Evolutionary conservation across 148 eudicot species (phyloP), one percentile per base, ranked within the genome.

Genomic region (Camellia sinensis): DNA sequence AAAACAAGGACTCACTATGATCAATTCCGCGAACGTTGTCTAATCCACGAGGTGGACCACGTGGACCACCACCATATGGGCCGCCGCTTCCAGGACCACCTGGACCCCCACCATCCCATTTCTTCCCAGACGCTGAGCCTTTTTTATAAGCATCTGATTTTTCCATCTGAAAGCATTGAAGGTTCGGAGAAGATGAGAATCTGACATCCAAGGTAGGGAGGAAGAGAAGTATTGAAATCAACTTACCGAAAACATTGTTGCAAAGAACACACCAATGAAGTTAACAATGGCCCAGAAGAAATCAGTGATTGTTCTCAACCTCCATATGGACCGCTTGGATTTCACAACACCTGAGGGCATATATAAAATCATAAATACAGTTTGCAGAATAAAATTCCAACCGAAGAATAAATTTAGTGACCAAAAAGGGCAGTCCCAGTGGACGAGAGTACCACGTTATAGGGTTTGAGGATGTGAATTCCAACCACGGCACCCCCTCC

Each of bases 31-130:
- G 82, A 59, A 95, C 93, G 78, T 93, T 93, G 76, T 91, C 89
- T 82, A 95, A 11, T 63, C 99, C 99, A 78, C 98, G 92, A 44
- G 96, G 97, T 29, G 94, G 97, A 63, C 99, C 91, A 60, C 92
- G 95, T 72, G 97, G 97, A 80, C 94, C 98, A 56, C 98, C 93
- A 46, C 94, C 97, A 84, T 86, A 89, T 60, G 98, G 98, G 75
- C 97, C 98, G 75, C 97, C 98, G 14, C 88, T 85, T 83, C 96
- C 98, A 73, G 91, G 91, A 21, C 94, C 98, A 69, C 96, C 96
- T 9, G 96, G 93, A 63, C 97, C 97, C 66, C 99, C 99, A 79
- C 92, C 97, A 71, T 89, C 99, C 99, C 99, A 93, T 89, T 95
- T 95, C 86, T 92, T 95, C 83, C 91, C 83, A 11, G 91, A 82